Evolutionary conservation across 495 filamentous ascomycete species (phyloP).

Genomic region (Chaetomium fimeti): DNA sequence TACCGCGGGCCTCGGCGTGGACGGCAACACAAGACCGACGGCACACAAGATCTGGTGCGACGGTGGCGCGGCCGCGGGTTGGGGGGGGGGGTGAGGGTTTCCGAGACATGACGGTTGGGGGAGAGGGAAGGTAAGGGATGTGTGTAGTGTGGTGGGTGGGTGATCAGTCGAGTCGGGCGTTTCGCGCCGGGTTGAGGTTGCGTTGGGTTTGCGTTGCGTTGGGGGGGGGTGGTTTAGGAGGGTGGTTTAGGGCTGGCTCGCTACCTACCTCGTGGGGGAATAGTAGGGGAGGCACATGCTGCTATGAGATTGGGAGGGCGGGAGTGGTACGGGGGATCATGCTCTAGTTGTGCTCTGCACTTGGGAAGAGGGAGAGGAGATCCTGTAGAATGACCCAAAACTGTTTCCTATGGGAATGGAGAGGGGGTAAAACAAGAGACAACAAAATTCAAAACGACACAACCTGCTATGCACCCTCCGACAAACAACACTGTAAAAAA

Average conservation of each 20-base stretch:
- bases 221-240: too few species aligned
- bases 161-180: too few species aligned
- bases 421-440: neutral
- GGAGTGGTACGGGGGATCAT: neutral
- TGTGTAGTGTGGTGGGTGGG: too few species aligned
- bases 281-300: too few species aligned
- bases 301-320: too few species aligned
- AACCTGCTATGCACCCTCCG: neutral
- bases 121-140: neutral
- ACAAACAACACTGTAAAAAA: too few species aligned
- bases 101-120: constrained; percentile 7
- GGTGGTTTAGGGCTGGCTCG: too few species aligned
- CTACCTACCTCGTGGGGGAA: too few species aligned
- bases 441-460: neutral
- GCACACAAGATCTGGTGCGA: constrained; percentile 19
- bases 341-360: neutral
- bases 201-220: too few species aligned
- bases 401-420: neutral
- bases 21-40: too few species aligned
- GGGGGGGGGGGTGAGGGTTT: constrained; percentile 1
- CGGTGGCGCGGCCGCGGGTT: neutral
- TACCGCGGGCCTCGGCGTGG: neutral
- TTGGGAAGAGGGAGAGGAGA: neutral
- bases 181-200: too few species aligned
- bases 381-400: neutral